Percentiles rank a stretch among this genome's conserved stretches.
Evolutionary conservation across 441 rosid genomes (phyloP).

Genomic region (Euphorbia corollata): DNA sequence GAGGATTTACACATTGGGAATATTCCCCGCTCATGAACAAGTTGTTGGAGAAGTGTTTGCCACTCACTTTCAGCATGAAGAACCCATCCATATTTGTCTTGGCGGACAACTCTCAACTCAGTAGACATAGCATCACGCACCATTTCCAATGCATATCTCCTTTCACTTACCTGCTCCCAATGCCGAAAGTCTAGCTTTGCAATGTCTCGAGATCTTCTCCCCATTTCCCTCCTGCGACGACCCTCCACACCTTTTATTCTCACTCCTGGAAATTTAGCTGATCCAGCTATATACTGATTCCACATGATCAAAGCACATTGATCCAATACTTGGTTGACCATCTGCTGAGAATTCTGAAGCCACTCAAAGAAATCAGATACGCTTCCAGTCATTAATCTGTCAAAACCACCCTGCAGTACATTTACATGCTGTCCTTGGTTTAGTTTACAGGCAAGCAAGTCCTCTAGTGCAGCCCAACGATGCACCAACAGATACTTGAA

Average conservation of each 20-base stretch:
- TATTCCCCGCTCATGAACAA: conserved; percentile 97
- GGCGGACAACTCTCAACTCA: conserved; percentile 98
- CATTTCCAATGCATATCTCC: conserved; percentile 95
- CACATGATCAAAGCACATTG: conserved; percentile 99
- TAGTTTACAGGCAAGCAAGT: conserved; percentile 82
- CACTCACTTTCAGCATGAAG: conserved; percentile 99
- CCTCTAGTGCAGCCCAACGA: conserved; percentile 88
- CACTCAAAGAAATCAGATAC: conserved; percentile 75
- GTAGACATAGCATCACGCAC: conserved; percentile 98
- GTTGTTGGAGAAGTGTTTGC: conserved; percentile 98
- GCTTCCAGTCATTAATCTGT: conserved; percentile 79
- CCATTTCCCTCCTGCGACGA: conserved; percentile 93
- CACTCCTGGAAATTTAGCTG: conserved; percentile 96
- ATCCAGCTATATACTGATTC: conserved; percentile 93
- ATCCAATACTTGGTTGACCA: conserved; percentile 79
- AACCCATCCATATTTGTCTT: conserved; percentile 99
- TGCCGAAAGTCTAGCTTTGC: conserved; percentile 77
- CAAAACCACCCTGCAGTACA: conserved; percentile 95
- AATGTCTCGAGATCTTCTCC: conserved; percentile 80
- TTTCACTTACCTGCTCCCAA: conserved; percentile 93
- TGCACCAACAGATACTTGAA: conserved; percentile 81
- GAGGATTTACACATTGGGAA: conserved; percentile 70
- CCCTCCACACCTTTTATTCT: conserved; percentile 94
- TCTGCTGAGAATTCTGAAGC: conserved; percentile 76
- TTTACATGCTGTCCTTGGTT: conserved; percentile 80